Percentiles rank a stretch among this genome's conserved stretches.
phyloP scores from a whole-genome alignment of 345 rosid species.

The Eucalyptus pauciflora region DNA sequence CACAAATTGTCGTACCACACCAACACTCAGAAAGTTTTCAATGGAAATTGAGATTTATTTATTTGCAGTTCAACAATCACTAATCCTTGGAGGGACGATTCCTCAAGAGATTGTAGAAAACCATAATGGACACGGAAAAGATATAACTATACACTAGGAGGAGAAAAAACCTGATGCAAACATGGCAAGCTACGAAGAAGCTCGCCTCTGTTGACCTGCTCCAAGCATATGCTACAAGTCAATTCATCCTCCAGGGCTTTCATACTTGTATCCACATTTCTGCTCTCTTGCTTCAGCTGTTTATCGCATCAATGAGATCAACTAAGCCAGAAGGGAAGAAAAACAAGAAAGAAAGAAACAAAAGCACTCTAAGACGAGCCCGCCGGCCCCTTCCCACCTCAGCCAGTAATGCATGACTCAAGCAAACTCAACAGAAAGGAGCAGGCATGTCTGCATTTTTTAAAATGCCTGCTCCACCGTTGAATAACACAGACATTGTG shows the following conservation, averaged over 20 bases:
- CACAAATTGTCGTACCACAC: not conserved
- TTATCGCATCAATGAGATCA: not conserved
- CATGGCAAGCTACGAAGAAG: constrained; percentile 68
- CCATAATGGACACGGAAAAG: not conserved
- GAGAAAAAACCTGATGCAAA: constrained; percentile 49
- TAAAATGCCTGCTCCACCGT: not conserved
- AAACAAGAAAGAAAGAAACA: not conserved
- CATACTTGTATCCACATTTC: constrained; percentile 13
- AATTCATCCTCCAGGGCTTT: constrained; percentile 43
- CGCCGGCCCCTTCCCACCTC: not conserved
- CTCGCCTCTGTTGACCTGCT: constrained; percentile 53
- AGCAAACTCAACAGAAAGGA: not conserved
- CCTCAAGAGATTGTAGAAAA: not conserved
- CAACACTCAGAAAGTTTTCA: not conserved
- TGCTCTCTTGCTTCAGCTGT: constrained; percentile 34
- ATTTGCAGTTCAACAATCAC: not conserved
- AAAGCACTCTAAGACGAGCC: not conserved
- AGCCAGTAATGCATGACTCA: not conserved
- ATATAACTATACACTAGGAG: not conserved
- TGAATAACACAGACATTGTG: not conserved
- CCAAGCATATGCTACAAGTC: constrained; percentile 67
- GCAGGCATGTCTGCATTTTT: not conserved
- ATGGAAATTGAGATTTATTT: not conserved
- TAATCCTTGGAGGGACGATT: not conserved
- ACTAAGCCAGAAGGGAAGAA: not conserved